Conservation (phyloP, 176 grass and related monocot genomes). For the Carex littledalei region DNA sequence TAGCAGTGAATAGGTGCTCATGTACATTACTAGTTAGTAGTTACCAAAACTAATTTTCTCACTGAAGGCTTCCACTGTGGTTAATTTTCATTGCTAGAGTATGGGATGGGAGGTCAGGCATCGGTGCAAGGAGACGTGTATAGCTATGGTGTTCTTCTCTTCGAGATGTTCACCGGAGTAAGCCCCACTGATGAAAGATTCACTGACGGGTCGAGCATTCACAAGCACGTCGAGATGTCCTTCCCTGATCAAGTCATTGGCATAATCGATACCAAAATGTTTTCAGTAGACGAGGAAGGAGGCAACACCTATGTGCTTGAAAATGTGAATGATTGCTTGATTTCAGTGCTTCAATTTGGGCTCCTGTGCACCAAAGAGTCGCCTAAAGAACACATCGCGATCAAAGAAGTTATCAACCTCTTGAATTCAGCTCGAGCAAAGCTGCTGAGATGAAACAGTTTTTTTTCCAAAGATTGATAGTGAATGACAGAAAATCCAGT, state of each 20-base stretch:
- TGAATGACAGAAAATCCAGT: not conserved
- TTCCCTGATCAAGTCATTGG: not conserved
- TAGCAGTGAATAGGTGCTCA: not conserved
- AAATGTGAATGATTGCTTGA: constrained; percentile 1
- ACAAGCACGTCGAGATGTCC: not conserved
- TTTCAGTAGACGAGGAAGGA: not conserved
- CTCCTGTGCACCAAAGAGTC: constrained; percentile 5
- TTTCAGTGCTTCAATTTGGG: constrained; percentile 7
- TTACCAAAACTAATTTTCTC: not conserved
- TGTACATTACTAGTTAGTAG: not conserved
- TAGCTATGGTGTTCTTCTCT: constrained; percentile 49
- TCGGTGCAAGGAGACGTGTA: constrained; percentile 31
- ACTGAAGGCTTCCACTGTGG: not conserved
- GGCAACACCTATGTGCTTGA: not conserved
- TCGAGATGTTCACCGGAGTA: constrained; percentile 49
- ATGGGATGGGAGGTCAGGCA: constrained; percentile 27
- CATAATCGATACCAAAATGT: constrained; percentile 9
- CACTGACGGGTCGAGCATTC: constrained; percentile 25
- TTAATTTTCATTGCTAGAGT: constrained; percentile 12
- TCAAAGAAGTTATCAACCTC: constrained; percentile 2
- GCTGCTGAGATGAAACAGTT: not conserved
- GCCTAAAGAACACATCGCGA: not conserved
- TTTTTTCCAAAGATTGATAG: no score
- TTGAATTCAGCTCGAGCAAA: not conserved
- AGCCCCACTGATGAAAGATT: constrained; percentile 30